These are phyloP conservation scores for Diaporthe capsici DNA, from an alignment of 2,329 filamentous ascomycete species.

Conservation along the genomic window DNA sequence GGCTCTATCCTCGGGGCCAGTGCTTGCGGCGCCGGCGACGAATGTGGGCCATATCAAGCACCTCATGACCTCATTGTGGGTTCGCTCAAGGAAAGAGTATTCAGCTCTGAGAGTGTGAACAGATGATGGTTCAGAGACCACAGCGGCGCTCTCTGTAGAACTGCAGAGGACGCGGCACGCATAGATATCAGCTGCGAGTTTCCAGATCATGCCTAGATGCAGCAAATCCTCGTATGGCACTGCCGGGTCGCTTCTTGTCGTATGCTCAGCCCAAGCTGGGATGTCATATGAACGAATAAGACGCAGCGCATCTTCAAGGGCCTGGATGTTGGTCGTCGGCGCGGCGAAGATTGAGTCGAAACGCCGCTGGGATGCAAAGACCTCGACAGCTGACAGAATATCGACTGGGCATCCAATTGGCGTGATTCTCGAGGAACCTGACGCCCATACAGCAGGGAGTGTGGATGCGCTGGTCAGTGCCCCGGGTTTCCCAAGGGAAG, in stretches of 20 bases:
- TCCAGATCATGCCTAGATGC: conserved; percentile 8
- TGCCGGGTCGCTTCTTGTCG: neutral
- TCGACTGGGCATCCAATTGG: neutral
- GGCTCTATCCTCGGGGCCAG: neutral
- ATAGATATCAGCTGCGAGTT: conserved; percentile 8
- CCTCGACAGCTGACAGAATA: neutral
- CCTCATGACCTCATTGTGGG: neutral
- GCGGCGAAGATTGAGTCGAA: neutral
- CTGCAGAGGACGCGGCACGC: neutral
- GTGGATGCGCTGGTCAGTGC: conserved; percentile 3
- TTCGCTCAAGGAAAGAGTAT: neutral
- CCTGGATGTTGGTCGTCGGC: neutral
- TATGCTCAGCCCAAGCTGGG: neutral
- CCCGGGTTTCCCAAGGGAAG: conserved; percentile 2
- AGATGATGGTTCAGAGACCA: neutral
- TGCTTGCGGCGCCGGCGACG: neutral
- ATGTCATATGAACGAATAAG: neutral
- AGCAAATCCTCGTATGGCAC: neutral
- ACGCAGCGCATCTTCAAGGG: neutral
- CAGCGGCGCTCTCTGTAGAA: neutral
- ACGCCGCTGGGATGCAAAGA: conserved; percentile 17
- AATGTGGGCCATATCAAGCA: conserved; percentile 19
- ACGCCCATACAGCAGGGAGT: neutral
- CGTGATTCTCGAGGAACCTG: neutral
- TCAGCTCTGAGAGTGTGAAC: neutral